Evolutionary conservation across 768 basidiomycete species (phyloP), one percentile per base, ranked within the genome.

Genomic region (Trametes punicea): DNA sequence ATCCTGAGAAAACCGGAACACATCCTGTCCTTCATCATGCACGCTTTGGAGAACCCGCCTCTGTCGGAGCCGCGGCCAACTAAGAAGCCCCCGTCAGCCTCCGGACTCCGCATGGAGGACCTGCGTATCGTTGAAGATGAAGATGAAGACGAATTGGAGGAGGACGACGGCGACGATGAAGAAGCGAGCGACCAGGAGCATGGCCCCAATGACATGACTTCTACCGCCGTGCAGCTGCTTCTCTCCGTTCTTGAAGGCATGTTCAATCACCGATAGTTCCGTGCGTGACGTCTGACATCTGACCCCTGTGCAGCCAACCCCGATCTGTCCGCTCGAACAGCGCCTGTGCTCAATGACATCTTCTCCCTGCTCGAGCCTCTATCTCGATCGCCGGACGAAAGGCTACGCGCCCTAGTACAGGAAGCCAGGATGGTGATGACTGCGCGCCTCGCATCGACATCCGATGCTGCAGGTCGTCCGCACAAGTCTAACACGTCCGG

Each of bases 351-450:
- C 8, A 78, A 84, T 52, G 83, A 88, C 3, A 89, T 98, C 48
- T 83, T 84, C 59, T 69, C 77, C 0, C 74, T 85, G 40, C 75
- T 94, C 8, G 83, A 87, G 55, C 75, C 76, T 0, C 67, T 88
- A 16, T 70, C 84, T 1, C 75, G 73, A 38, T 70, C 77, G n/a
- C 64, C 71, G 2, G 79, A 83, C 0, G 50, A 73, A n/a, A 64
- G 75, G 0, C 69, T 88, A 38, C 77, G 82, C 30, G 71, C 79
- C 2, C 70, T 89, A 7, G 84, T 90, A 0, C 77, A 85, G 9
- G 93, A 95, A 70, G 93, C 92, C 3, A 76, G 82, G 54, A 82
- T 95, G 70, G 86, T 94, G 11, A 83, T 97, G 67, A 89, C 88
- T 3, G 88, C 89, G 5, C 85, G 93, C 18, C 71, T 86, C 23